Conservation (phyloP, 495 filamentous ascomycete genomes). For the Chaetomidium leptoderma region DNA sequence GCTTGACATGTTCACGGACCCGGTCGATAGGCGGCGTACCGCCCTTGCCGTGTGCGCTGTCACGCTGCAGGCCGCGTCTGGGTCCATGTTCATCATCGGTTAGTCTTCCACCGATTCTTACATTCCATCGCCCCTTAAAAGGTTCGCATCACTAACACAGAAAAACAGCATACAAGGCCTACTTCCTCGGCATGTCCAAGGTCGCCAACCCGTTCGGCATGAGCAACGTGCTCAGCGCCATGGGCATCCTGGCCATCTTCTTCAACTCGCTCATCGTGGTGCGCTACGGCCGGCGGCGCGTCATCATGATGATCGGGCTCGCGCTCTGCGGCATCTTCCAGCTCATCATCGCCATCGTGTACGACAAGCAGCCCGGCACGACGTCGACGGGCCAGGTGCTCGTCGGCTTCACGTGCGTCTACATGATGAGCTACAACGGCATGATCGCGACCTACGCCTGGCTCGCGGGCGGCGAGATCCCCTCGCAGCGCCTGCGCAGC, state of each 20-base stretch:
- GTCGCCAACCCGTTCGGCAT: slow-evolving; percentile 57
- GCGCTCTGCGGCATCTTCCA: slow-evolving; percentile 51
- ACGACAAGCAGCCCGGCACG: slow-evolving; percentile 46
- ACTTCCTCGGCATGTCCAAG: slow-evolving; percentile 62
- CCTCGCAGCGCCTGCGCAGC: slow-evolving; percentile 49
- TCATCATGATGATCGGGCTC: slow-evolving; percentile 51
- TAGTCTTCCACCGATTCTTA: slow-evolving; percentile 28
- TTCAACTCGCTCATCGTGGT: slow-evolving; percentile 53
- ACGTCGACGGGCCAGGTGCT: slow-evolving; percentile 49
- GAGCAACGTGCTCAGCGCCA: slow-evolving; percentile 51
- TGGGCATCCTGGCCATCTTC: slow-evolving; percentile 55
- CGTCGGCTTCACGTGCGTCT: slow-evolving; percentile 52
- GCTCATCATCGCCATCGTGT: slow-evolving; percentile 52
- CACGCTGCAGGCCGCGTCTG: slow-evolving; percentile 53
- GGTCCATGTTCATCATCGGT: slow-evolving; percentile 60
- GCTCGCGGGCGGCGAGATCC: slow-evolving; percentile 58
- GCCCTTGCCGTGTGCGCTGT: slow-evolving; percentile 48
- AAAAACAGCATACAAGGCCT: slow-evolving; percentile 53
- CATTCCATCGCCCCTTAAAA: too few relatives aligned
- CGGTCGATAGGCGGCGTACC: slow-evolving; percentile 51
- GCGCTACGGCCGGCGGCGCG: slow-evolving; percentile 49
- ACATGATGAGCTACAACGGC: slow-evolving; percentile 54
- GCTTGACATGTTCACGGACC: slow-evolving; percentile 52
- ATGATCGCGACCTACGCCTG: slow-evolving; percentile 56
- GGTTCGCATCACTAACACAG: not conserved